phyloP scores from a whole-genome alignment of 176 grass and related monocot genomes.

The Juncus effusus region DNA sequence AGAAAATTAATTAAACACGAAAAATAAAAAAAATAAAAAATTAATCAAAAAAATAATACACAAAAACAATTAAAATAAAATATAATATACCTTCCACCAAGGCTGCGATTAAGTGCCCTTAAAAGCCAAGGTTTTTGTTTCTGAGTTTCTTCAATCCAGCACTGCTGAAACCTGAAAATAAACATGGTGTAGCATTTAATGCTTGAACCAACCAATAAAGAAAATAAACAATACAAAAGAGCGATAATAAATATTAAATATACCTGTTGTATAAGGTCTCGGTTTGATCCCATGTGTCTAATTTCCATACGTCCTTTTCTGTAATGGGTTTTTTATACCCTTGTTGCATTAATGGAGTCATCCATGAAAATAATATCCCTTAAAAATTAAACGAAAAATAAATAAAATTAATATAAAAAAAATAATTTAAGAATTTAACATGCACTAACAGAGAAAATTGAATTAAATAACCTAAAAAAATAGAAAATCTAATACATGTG shows the following conservation, averaged over 20 bases:
- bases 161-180: constrained; percentile 74
- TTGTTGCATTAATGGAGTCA: constrained; percentile 96
- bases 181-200: constrained; percentile 5
- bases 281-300: constrained; percentile 86
- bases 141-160: constrained; percentile 62
- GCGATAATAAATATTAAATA: constrained; percentile 3
- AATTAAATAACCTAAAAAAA: not conserved
- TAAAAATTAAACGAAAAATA: constrained; percentile 21
- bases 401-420: constrained; percentile 6
- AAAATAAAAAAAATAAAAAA: not conserved
- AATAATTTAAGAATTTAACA: not conserved
- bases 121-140: constrained; percentile 91
- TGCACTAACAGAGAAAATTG: not conserved
- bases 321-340: constrained; percentile 73
- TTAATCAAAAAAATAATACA: no score
- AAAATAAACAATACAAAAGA: not conserved
- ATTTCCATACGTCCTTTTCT: constrained; percentile 96
- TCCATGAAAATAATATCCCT: constrained; percentile 95
- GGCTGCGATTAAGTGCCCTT: constrained; percentile 79
- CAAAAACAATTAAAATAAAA: not conserved
- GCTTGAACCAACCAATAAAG: not conserved
- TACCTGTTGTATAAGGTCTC: constrained; percentile 92
- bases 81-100: constrained; percentile 30
- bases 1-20: no score
- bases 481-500: not conserved